Percentiles rank a stretch among this genome's conserved stretches.
phyloP scores from a whole-genome alignment of 148 eudicot genomes.

The Heliamphora exappendiculata region DNA sequence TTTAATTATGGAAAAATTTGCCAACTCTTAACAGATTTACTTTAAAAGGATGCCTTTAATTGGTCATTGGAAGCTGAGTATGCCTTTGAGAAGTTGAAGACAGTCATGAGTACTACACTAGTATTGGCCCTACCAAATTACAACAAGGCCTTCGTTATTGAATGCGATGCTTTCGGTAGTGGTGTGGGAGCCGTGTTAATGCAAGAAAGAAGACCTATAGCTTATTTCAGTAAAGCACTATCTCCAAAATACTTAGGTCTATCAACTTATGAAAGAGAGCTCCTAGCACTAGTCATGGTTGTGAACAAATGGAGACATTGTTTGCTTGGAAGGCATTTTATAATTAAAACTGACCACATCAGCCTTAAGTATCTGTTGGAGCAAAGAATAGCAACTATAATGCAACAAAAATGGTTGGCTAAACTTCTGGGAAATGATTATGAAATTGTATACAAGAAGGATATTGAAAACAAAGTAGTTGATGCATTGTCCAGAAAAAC shows the following conservation, averaged over 20 bases:
- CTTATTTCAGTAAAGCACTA: neutral
- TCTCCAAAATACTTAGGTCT: neutral
- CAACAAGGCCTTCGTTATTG: neutral
- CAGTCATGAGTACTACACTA: neutral
- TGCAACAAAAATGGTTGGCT: neutral
- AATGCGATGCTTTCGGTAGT: neutral
- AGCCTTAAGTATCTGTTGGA: neutral
- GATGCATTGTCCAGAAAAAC: neutral
- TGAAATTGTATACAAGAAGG: neutral
- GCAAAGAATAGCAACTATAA: neutral
- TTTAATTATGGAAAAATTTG: neutral
- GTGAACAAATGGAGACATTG: neutral
- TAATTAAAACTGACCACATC: neutral
- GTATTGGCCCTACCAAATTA: neutral
- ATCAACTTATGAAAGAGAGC: conserved; percentile 2
- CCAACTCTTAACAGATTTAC: neutral
- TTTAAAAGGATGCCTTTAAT: neutral
- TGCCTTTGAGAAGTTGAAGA: neutral
- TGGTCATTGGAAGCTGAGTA: neutral
- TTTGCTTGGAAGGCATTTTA: neutral
- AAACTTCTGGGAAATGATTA: neutral
- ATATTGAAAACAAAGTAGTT: neutral
- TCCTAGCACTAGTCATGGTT: neutral
- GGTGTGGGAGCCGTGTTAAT: neutral
- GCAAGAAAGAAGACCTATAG: neutral